phyloP scores from a whole-genome alignment of 257 asterid species.

The Solanum infundibuliforme region DNA sequence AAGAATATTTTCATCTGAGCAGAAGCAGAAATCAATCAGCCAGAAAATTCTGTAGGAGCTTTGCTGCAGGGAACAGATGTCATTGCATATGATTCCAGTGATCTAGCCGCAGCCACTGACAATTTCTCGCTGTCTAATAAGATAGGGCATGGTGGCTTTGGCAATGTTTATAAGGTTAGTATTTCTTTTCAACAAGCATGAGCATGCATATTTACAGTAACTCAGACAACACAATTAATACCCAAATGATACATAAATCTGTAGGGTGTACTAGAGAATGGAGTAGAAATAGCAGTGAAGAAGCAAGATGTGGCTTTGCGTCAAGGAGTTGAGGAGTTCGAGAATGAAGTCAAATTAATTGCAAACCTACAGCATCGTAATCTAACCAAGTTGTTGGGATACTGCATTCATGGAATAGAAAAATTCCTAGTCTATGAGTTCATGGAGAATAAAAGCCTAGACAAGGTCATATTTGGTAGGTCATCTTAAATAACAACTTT shows the following conservation, averaged over 20 bases:
- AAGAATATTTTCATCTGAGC: neutral
- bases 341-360: slow-evolving; percentile 26
- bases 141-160: slow-evolving; percentile 50
- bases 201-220: neutral
- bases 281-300: slow-evolving; percentile 28
- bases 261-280: slow-evolving; percentile 20
- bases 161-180: slow-evolving; percentile 36
- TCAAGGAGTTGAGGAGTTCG: slow-evolving; percentile 32
- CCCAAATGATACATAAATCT: neutral
- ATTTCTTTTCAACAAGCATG: neutral
- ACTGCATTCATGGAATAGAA: slow-evolving; percentile 25
- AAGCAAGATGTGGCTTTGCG: slow-evolving; percentile 16
- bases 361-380: slow-evolving; percentile 33
- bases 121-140: slow-evolving; percentile 17
- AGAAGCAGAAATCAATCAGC: neutral
- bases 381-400: slow-evolving; percentile 33
- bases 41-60: neutral
- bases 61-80: slow-evolving; percentile 1
- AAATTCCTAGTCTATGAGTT: slow-evolving; percentile 29
- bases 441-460: slow-evolving; percentile 33
- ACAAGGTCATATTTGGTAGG: slow-evolving; percentile 25
- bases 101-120: slow-evolving; percentile 28
- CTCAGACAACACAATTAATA: neutral
- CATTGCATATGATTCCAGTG: neutral
- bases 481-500: neutral